Percentiles rank a stretch among this genome's conserved stretches.
phyloP scores from a whole-genome alignment of 2,329 filamentous ascomycete genomes.

The Fusarium haematococcum region DNA sequence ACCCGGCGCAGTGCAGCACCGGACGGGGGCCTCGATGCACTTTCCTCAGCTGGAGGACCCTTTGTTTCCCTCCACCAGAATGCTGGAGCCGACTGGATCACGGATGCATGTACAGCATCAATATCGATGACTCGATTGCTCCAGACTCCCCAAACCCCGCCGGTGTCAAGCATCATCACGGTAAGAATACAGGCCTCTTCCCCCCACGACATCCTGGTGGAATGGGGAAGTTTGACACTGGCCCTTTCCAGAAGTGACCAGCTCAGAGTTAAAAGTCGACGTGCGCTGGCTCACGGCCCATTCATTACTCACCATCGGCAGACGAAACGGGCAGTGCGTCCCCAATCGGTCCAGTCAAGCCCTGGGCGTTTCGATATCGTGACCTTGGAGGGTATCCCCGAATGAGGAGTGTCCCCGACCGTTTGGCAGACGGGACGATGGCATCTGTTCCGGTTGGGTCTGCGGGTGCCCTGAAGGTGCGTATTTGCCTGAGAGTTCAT shows the following conservation, averaged over 20 bases:
- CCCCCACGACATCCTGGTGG: slow-evolving; percentile 25
- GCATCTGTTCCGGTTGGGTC: slow-evolving; percentile 31
- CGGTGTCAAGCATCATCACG: slow-evolving; percentile 27
- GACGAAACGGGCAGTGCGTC: slow-evolving; percentile 19
- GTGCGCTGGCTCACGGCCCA: slow-evolving; percentile 26
- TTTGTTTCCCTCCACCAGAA: background rate
- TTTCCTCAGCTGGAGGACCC: slow-evolving; percentile 2
- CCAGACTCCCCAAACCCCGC: slow-evolving; percentile 22
- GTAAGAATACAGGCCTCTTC: slow-evolving; percentile 16
- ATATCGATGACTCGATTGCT: slow-evolving; percentile 3
- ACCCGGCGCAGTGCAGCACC: slow-evolving; percentile 14
- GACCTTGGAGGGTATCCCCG: slow-evolving; percentile 5
- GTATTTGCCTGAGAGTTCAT: background rate
- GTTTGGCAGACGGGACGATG: slow-evolving; percentile 22
- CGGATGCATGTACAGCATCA: slow-evolving; percentile 1
- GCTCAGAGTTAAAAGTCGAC: slow-evolving; percentile 4
- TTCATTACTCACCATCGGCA: slow-evolving; percentile 28
- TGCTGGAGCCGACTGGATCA: background rate
- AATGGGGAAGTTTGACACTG: slow-evolving; percentile 29
- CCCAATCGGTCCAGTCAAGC: slow-evolving; percentile 2
- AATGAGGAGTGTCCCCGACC: slow-evolving; percentile 7
- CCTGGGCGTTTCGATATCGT: slow-evolving; percentile 26
- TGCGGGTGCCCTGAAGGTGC: background rate
- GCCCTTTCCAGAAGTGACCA: slow-evolving; percentile 33
- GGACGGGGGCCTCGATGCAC: slow-evolving; percentile 6